A percentile compares a stretch with the other conserved stretches of the same genome.
Evolutionary conservation across 139 green algal species (phyloP).

Genomic region (Chlamydomonas sphaeroides): DNA sequence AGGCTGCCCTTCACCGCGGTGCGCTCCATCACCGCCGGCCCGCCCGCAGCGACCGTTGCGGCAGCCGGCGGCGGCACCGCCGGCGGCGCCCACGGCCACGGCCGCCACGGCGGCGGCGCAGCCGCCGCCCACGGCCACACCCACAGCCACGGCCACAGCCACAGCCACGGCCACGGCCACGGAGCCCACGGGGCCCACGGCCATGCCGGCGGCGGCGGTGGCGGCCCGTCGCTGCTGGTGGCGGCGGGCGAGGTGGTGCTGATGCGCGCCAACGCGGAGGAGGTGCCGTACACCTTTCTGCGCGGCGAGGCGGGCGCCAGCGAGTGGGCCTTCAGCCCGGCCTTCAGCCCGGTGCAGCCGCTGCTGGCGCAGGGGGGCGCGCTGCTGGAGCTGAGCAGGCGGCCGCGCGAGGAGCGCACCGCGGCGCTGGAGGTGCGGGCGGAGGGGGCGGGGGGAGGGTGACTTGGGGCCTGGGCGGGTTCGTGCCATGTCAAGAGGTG

Average conservation of each 20-base stretch:
- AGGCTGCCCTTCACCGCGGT: conserved; percentile 9
- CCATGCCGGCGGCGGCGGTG: background rate
- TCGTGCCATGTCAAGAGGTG: no score
- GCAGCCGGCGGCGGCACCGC: background rate
- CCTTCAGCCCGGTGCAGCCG: conserved; percentile 69
- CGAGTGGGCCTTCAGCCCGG: conserved; percentile 74
- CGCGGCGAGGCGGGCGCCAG: background rate
- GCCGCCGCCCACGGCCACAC: background rate
- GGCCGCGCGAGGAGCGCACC: conserved; percentile 64
- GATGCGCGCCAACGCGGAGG: conserved; percentile 81
- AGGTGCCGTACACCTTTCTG: conserved; percentile 75
- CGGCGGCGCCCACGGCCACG: background rate
- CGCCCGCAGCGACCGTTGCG: background rate
- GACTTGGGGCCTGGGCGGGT: no score
- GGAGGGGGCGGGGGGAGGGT: background rate
- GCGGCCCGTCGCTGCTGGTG: background rate
- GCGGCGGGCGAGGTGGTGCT: conserved; percentile 43
- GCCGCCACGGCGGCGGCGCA: background rate
- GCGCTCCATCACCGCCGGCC: conserved; percentile 1
- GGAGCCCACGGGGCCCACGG: background rate
- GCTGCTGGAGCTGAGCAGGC: conserved; percentile 67
- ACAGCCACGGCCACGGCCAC: background rate
- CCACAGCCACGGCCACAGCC: background rate
- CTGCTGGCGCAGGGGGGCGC: conserved; percentile 74
- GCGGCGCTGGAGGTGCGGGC: conserved; percentile 58